Evolutionary conservation across 768 basidiomycete genomes (phyloP).

Genomic region (Russula sp.): DNA sequence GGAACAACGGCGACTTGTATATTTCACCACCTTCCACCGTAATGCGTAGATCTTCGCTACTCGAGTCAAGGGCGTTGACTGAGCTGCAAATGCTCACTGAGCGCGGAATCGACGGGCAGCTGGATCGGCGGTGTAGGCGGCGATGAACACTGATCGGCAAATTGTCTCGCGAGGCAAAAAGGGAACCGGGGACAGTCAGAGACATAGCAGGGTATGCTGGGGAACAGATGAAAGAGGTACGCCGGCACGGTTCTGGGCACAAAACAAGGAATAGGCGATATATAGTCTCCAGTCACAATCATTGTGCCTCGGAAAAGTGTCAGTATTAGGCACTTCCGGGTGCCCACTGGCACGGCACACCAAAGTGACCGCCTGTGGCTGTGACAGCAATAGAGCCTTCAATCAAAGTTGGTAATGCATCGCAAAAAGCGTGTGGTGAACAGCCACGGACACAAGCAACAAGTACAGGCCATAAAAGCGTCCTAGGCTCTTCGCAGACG

Average conservation of each 20-base stretch:
- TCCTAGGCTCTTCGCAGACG: conserved; percentile 9
- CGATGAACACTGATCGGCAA: not conserved
- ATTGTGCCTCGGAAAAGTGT: not conserved
- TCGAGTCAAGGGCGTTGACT: not conserved
- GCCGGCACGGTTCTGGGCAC: not conserved
- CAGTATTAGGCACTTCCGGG: not conserved
- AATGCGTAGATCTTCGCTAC: not conserved
- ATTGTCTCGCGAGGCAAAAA: not conserved
- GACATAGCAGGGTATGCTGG: not conserved
- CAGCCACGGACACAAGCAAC: not conserved
- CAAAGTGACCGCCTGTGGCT: not conserved
- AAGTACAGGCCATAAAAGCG: not conserved
- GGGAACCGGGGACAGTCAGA: not conserved
- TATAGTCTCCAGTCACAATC: not conserved
- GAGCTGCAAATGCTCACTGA: conserved; percentile 10
- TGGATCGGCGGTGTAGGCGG: conserved; percentile 12
- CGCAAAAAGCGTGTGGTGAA: not conserved
- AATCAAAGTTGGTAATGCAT: not conserved
- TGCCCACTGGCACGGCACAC: not conserved
- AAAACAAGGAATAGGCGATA: not conserved
- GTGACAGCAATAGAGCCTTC: not conserved
- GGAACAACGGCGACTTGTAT: conserved; percentile 8
- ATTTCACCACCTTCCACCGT: not conserved
- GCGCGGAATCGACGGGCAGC: conserved; percentile 15
- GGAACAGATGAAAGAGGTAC: not conserved